Conservation (phyloP, 441 rosid genomes). For the Gossypium gossypioides region DNA sequence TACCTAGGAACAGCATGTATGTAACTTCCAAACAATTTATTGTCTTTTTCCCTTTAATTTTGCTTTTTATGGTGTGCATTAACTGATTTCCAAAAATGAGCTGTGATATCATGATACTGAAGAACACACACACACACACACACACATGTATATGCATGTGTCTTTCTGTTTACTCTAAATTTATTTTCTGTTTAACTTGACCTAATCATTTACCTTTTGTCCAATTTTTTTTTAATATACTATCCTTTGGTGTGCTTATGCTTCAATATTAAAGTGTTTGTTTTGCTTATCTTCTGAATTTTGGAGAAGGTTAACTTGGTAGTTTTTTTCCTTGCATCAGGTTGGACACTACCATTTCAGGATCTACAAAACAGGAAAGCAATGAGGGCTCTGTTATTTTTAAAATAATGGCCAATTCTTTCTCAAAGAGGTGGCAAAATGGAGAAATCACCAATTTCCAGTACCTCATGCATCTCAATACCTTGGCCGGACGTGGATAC, state of each 20-base stretch:
- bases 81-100: not conserved
- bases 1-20: slow-evolving; percentile 95
- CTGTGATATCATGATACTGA: not conserved
- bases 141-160: not conserved
- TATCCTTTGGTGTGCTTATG: slow-evolving; percentile 3
- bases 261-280: not conserved
- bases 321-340: slow-evolving; percentile 31
- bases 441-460: slow-evolving; percentile 99
- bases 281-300: not conserved
- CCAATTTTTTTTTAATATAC: not conserved
- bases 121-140: not conserved
- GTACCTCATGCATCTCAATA: slow-evolving; percentile 98
- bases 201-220: not conserved
- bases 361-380: slow-evolving; percentile 85
- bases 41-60: not conserved
- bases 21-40: slow-evolving; percentile 23
- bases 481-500: slow-evolving; percentile 98
- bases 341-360: slow-evolving; percentile 97
- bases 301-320: not conserved
- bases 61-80: slow-evolving; percentile 1
- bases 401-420: slow-evolving; percentile 85
- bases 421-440: slow-evolving; percentile 98
- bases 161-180: not conserved
- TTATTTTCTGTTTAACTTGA: not conserved
- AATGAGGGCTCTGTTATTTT: slow-evolving; percentile 90